These are phyloP conservation scores for Stromatinia cepivora DNA, from an alignment of 2,329 filamentous ascomycete genomes.

Conservation along the genomic window DNA sequence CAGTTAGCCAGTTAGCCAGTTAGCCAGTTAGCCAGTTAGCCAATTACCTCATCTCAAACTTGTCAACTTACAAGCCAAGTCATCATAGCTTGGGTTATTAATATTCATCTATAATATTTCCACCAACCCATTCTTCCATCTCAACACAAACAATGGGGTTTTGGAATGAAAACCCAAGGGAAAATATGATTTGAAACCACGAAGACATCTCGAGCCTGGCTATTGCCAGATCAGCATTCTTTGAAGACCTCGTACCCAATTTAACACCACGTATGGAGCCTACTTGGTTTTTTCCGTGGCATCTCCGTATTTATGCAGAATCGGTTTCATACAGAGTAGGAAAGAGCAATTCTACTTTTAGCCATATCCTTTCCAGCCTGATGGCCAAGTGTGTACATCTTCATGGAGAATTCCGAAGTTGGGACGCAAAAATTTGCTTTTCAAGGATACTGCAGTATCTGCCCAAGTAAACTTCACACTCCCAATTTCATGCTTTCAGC, in stretches of 20 bases:
- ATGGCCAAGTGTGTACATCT: not conserved
- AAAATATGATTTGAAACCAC: not conserved
- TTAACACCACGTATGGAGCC: not conserved
- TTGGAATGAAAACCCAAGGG: not conserved
- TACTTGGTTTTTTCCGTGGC: not conserved
- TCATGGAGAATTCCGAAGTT: not conserved
- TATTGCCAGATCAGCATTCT: slow-evolving; percentile 12
- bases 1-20: not conserved
- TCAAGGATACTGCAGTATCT: not conserved
- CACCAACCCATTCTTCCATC: not conserved
- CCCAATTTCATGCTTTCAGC: not conserved
- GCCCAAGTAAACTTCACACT: not conserved
- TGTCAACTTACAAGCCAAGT: not conserved
- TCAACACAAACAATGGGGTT: not conserved
- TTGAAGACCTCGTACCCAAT: not conserved
- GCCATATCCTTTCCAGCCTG: not conserved
- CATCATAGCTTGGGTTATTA: not conserved
- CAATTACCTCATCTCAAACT: not conserved
- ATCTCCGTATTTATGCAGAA: slow-evolving; percentile 14
- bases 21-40: not conserved
- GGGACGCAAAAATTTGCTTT: not conserved
- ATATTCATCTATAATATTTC: not conserved
- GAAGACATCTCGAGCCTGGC: not conserved
- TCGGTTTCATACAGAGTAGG: slow-evolving; percentile 2
- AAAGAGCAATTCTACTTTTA: not conserved